Evolutionary conservation across 805 yeast species (phyloP).

Genomic region (Hanseniaspora lachancei): DNA sequence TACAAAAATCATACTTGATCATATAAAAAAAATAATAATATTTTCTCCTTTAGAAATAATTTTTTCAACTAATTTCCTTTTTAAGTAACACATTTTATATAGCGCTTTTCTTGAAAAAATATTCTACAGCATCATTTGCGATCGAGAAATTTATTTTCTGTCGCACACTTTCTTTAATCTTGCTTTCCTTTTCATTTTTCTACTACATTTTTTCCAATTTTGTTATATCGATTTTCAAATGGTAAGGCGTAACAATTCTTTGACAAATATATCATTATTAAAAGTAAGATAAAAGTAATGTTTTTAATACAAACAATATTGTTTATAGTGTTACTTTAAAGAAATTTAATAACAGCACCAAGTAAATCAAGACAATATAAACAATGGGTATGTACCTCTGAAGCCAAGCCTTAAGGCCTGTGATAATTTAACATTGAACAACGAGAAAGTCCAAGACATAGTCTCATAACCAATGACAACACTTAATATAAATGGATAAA

Average conservation of each 20-base stretch:
- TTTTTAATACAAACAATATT: no score
- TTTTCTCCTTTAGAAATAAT: neutral
- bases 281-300: no score
- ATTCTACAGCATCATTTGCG: no score
- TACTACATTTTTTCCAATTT: no score
- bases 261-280: neutral
- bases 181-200: neutral
- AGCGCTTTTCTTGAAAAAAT: no score
- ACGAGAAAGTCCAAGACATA: neutral
- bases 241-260: neutral
- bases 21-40: no score
- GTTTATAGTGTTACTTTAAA: no score
- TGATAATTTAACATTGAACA: neutral
- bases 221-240: no score
- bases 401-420: neutral
- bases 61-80: neutral
- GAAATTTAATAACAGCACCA: neutral
- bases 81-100: neutral
- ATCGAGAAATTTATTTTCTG: neutral
- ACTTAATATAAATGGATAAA: neutral
- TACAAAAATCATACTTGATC: no score
- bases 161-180: neutral
- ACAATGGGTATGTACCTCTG: slow-evolving; percentile 7
- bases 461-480: neutral
- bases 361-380: slow-evolving; percentile 7